Base-by-base conservation (phyloP, 495 filamentous ascomycete genomes). In the Penicillium lividum region DNA sequence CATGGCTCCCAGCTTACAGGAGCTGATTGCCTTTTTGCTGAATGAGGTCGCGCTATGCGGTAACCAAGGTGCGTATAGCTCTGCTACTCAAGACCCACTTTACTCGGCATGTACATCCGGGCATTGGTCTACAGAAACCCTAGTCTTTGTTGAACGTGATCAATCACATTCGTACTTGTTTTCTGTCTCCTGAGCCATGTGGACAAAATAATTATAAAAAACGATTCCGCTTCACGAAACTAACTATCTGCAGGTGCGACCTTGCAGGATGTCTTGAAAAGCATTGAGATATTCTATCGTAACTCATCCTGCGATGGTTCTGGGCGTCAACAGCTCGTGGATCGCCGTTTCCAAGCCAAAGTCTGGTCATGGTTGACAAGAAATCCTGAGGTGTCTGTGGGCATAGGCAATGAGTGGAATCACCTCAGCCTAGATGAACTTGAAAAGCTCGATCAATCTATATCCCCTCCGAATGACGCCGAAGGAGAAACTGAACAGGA, bases 41-140 rank as follows among this genome's bases (percentile, higher is more conserved):
- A 80, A 82, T 18, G 87, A 89, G 76, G 87, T 93, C 67, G 88
- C 89, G 36, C 76, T 87, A 43, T 77, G 75, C 52, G 89, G 90
- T 31, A 81, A 82, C 57, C 78, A 82, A 76, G 90, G 90, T 93
- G 71, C 74, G 89, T 82, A 51, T 61, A 62, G 59, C 54, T 59
- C 49, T 53, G 15, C 7, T 16, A 6, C 51, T 38, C 25, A 61
- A 22, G 65, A 68, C 65, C 67, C 67, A 66, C 65, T 66, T 64
- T 57, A 62, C 49, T 38, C 54, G 16, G 57, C 38, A 46, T 53
- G 16, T 6, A 11, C 40, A 54, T 40, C 22, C 15, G 44, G 27
- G 18, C 44, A 47, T 29, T 8, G 9, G 18, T 25, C 44, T 10
- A 47, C 27, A 47, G 18, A 36, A 36, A 3, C 33, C 33, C 30